A percentile compares a stretch with the other conserved stretches of the same genome.
Conservation (phyloP, 441 rosid species). For the Geranium incanum region DNA sequence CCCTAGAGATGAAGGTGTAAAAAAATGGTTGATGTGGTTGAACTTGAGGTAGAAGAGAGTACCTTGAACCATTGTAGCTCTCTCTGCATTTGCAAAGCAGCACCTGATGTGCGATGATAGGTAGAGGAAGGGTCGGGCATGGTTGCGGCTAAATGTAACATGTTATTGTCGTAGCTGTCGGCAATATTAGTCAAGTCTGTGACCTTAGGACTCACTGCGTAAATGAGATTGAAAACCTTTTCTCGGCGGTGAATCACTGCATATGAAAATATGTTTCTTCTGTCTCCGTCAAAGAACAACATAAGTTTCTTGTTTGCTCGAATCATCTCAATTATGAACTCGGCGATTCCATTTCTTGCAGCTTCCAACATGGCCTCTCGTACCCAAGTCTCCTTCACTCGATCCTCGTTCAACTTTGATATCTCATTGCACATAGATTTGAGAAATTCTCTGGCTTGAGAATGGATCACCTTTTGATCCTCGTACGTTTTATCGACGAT, state of each 20-base stretch:
- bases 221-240: conserved; percentile 10
- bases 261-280: not conserved
- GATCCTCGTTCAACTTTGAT: not conserved
- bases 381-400: not conserved
- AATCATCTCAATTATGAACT: conserved; percentile 3
- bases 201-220: not conserved
- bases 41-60: not conserved
- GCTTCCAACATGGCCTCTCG: conserved; percentile 12
- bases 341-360: conserved; percentile 9
- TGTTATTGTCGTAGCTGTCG: not conserved
- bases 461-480: not conserved
- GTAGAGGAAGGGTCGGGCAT: conserved; percentile 2
- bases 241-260: conserved; percentile 15
- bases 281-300: conserved; percentile 2
- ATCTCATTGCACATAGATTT: not conserved
- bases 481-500: not conserved
- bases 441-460: not conserved
- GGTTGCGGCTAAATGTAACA: conserved; percentile 13
- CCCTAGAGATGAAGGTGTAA: no score
- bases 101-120: not conserved
- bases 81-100: conserved; percentile 16
- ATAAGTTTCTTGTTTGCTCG: not conserved
- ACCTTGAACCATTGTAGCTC: conserved; percentile 18
- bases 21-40: no score
- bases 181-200: not conserved